Evolutionary conservation across 78 protist genomes (phyloP).

Genomic region (Planoprotostelium fungivorum): DNA sequence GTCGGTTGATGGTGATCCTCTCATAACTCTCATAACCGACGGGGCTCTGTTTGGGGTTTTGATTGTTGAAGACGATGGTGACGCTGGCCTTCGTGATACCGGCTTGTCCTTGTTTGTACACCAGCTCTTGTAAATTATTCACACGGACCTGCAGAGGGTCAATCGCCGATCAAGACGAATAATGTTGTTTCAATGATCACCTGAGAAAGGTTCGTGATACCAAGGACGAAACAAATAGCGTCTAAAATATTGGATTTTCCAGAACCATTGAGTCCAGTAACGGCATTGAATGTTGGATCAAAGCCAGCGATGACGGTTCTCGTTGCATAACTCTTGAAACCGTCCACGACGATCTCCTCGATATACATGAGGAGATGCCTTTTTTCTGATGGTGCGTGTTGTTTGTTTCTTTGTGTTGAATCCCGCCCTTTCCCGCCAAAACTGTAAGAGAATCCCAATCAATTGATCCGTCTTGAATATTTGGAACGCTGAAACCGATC

Average conservation of each 20-base stretch:
- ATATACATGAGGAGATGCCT: slow-evolving; percentile 93
- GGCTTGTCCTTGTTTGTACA: slow-evolving; percentile 98
- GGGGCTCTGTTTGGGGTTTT: slow-evolving; percentile 79
- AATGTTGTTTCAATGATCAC: too few species aligned
- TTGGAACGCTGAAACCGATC: too few species aligned
- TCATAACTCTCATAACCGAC: slow-evolving; percentile 87
- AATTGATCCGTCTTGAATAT: too few species aligned
- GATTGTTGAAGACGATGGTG: slow-evolving; percentile 93
- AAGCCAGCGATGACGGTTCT: slow-evolving; percentile 87
- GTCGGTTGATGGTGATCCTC: slow-evolving; percentile 91
- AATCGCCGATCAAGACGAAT: neutral
- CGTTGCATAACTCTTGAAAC: slow-evolving; percentile 98
- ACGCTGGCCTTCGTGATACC: slow-evolving; percentile 95
- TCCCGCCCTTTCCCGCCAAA: too few species aligned
- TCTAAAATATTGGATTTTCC: slow-evolving; percentile 99
- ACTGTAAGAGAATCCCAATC: too few species aligned
- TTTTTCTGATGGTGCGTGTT: too few species aligned
- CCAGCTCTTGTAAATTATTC: slow-evolving; percentile 81
- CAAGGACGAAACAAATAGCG: slow-evolving; percentile 98
- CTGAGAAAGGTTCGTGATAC: slow-evolving; percentile 92
- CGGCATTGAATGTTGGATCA: slow-evolving; percentile 97
- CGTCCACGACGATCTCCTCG: slow-evolving; percentile 94
- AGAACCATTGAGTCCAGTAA: slow-evolving; percentile 96
- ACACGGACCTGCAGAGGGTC: slow-evolving; percentile 82
- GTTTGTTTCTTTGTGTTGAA: too few species aligned